Conservation (phyloP, 441 rosid species). For the Croton laevigatus region DNA sequence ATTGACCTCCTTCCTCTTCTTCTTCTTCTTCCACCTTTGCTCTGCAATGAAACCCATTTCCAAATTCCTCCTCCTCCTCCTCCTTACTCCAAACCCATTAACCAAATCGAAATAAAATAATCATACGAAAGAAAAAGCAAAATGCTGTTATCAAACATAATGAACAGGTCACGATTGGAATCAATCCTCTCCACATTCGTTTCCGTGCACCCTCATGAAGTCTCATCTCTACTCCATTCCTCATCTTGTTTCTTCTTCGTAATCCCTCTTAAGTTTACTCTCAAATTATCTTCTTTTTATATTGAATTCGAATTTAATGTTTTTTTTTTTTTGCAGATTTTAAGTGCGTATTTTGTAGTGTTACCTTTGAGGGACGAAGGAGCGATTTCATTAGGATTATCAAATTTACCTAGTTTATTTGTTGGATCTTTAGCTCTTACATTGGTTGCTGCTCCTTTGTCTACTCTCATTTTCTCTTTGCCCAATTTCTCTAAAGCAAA, state of each 20-base stretch:
- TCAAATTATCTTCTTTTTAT: background rate
- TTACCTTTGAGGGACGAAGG: conserved; percentile 89
- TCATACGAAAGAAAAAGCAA: background rate
- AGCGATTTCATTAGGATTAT: conserved; percentile 76
- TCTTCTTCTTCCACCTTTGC: too few species aligned
- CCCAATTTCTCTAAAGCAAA: conserved; percentile 75
- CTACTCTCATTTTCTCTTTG: conserved; percentile 75
- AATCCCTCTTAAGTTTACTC: conserved; percentile 7
- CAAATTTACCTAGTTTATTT: conserved; percentile 72
- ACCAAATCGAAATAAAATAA: background rate
- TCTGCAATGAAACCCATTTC: background rate
- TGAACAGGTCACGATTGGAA: conserved; percentile 39
- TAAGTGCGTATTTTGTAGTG: conserved; percentile 86
- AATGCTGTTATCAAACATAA: background rate
- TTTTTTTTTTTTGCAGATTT: conserved; percentile 37
- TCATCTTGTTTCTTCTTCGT: conserved; percentile 89
- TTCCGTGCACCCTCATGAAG: conserved; percentile 74
- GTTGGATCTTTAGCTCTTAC: conserved; percentile 77
- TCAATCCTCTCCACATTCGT: conserved; percentile 59
- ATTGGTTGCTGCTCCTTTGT: conserved; percentile 80
- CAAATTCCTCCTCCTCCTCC: too few species aligned
- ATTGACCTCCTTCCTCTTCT: background rate
- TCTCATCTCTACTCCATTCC: conserved; percentile 64
- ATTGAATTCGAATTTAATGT: background rate
- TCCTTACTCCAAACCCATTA: background rate